Evolutionary conservation across 176 grass and related monocot genomes (phyloP), one percentile per base, ranked within the genome.

Genomic region (Tillandsia fasciculata): DNA sequence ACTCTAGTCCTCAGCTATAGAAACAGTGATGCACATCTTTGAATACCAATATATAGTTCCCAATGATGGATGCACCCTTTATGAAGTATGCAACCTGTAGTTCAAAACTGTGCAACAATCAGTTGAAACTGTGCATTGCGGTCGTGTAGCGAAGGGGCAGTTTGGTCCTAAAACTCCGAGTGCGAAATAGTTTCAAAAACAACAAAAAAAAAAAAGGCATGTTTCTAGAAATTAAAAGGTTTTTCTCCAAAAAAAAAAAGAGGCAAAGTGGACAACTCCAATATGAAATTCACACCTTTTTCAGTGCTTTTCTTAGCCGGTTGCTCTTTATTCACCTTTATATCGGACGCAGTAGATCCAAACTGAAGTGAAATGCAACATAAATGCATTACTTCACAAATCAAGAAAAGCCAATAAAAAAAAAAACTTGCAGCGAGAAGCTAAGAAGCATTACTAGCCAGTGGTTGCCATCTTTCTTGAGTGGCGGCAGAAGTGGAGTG

Each of bases 371-470:
- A 79, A 65, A 54, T 2, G 9, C 64, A 52, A 65, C 70, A 52
- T 51, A 8, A 42, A 69, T 59, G 64, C 64, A 76, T 18, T 33
- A 53, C 65, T 72, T 72, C 11, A 48, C 67, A 47, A 51, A 64
- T 74, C 72, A 76, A 42, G 42, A 26, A 48, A 0, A 24, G 12
- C 54, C 51, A 80, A 74, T 8, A 69, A 12, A 72, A 20, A 20
- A 20, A n/a, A 18, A 33, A 26, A 29, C 26, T 33, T 29, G 29
- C 2, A 72, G 24, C n/a, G 14, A 72, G 52, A 20, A 52, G 42
- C 14, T 5, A 61, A 61, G 56, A 67, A 64, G 50, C 52, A 80
- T 51, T 86, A 86, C 87, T 76, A 79, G 70, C 24, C 47, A 77
- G 48, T 20, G 70, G 74, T 72, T 26, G 67, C 42, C 12, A 26